Conservation (phyloP, 371 early-diverging fungal genomes). For the Mortierella sp. region DNA sequence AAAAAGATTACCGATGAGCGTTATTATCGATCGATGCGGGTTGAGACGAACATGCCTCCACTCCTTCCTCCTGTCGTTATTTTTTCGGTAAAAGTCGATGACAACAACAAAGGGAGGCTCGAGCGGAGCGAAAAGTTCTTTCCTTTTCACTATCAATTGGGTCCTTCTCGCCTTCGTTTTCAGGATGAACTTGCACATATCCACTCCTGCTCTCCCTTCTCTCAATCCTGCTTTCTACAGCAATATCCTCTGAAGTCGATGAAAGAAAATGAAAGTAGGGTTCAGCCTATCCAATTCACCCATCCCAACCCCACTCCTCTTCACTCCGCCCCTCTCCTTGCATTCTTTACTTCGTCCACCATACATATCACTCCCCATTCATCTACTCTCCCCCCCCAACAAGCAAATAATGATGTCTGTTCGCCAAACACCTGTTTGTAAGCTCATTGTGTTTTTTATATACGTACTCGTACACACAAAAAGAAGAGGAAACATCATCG, state of each 20-base stretch:
- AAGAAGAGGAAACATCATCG: background rate
- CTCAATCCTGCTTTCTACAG: background rate
- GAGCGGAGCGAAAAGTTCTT: background rate
- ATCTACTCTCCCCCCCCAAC: background rate
- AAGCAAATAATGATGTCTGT: background rate
- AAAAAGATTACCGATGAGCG: background rate
- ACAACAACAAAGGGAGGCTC: background rate
- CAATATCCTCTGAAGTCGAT: background rate
- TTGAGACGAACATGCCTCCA: background rate
- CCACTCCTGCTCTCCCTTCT: background rate
- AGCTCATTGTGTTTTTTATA: background rate
- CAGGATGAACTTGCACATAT: background rate
- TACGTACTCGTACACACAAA: background rate
- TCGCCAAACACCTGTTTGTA: constrained; percentile 11
- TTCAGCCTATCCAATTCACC: background rate
- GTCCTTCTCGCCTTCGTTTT: background rate
- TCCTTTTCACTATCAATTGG: background rate
- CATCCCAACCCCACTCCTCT: background rate
- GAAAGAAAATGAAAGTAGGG: background rate
- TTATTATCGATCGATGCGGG: background rate
- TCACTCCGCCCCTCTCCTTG: background rate
- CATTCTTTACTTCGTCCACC: background rate
- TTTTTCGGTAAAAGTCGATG: background rate
- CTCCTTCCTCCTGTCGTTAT: background rate
- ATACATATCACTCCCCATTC: background rate